Conservation (phyloP, 1,284 basidiomycete genomes). For the Sutorius eximius region DNA sequence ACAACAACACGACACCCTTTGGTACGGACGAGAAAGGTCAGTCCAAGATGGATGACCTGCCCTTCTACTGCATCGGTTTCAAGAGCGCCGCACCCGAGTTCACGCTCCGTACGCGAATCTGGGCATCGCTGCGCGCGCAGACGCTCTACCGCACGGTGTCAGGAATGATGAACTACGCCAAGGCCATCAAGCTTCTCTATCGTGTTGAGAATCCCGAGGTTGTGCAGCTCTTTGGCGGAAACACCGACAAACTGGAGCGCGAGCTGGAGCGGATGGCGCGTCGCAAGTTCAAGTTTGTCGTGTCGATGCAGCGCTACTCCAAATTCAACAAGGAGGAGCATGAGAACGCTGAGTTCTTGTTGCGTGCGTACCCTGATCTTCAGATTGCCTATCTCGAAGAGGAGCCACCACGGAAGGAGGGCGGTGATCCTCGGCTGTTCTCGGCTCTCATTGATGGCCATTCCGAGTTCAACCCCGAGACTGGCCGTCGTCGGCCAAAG, state of each 20-base stretch:
- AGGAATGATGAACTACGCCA: conserved; percentile 99
- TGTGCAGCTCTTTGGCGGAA: conserved; percentile 95
- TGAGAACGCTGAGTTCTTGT: conserved; percentile 97
- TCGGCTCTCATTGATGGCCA: conserved; percentile 97
- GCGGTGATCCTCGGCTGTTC: conserved; percentile 93
- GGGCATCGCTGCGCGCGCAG: conserved; percentile 97
- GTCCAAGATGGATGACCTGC: conserved; percentile 90
- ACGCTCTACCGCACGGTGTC: conserved; percentile 98
- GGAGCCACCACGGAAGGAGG: conserved; percentile 91
- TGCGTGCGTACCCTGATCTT: conserved; percentile 98
- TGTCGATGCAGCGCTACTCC: conserved; percentile 99
- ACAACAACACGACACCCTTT: conserved; percentile 79
- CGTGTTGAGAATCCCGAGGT: conserved; percentile 99
- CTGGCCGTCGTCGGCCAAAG: conserved; percentile 89
- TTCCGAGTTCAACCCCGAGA: conserved; percentile 90
- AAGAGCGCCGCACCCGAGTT: conserved; percentile 98
- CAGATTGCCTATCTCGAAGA: conserved; percentile 99
- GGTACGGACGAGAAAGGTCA: conserved; percentile 83
- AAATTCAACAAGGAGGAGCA: conserved; percentile 99
- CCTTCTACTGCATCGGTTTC: conserved; percentile 99
- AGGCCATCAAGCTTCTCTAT: conserved; percentile 99
- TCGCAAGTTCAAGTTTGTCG: conserved; percentile 98
- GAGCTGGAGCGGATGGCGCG: conserved; percentile 97
- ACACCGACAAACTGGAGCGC: conserved; percentile 95
- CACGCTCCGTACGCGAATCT: conserved; percentile 97